phyloP scores from a whole-genome alignment of 129 eudicot genomes.

The Centella asiatica region DNA sequence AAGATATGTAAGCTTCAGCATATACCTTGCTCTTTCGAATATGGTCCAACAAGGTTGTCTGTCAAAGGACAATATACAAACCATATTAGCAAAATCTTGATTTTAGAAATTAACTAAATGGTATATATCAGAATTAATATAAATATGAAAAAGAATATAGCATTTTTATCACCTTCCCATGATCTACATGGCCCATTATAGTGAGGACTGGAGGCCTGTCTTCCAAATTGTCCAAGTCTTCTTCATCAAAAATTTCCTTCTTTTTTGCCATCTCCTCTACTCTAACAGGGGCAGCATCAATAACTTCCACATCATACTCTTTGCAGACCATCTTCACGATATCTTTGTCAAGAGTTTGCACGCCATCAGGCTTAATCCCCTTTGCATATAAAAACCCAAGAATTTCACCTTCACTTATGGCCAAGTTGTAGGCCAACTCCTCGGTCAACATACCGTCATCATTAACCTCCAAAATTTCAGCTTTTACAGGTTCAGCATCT shows the following conservation, averaged over 20 bases:
- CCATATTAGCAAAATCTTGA: slow-evolving; percentile 22
- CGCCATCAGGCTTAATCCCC: slow-evolving; percentile 84
- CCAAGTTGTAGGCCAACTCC: slow-evolving; percentile 84
- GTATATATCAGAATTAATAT: neutral
- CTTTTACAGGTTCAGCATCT: slow-evolving; percentile 87
- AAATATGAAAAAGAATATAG: neutral
- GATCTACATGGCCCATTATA: slow-evolving; percentile 98
- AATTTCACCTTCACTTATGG: slow-evolving; percentile 84
- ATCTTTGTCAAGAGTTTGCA: slow-evolving; percentile 64
- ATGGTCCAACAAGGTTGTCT: slow-evolving; percentile 93
- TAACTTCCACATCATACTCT: slow-evolving; percentile 84
- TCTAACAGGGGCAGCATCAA: slow-evolving; percentile 55
- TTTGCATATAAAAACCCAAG: slow-evolving; percentile 60
- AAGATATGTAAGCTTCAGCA: neutral
- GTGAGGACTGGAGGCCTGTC: slow-evolving; percentile 93
- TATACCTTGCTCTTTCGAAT: slow-evolving; percentile 89
- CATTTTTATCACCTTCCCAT: slow-evolving; percentile 63
- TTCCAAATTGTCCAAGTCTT: slow-evolving; percentile 72
- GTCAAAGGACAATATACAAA: slow-evolving; percentile 26
- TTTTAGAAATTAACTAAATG: neutral
- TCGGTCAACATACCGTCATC: slow-evolving; percentile 84
- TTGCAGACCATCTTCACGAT: slow-evolving; percentile 89
- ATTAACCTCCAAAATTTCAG: slow-evolving; percentile 81
- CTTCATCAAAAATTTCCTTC: slow-evolving; percentile 80
- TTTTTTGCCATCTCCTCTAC: slow-evolving; percentile 81